phyloP scores from a whole-genome alignment of 768 basidiomycete species.

The Pleurotus tuoliensis region DNA sequence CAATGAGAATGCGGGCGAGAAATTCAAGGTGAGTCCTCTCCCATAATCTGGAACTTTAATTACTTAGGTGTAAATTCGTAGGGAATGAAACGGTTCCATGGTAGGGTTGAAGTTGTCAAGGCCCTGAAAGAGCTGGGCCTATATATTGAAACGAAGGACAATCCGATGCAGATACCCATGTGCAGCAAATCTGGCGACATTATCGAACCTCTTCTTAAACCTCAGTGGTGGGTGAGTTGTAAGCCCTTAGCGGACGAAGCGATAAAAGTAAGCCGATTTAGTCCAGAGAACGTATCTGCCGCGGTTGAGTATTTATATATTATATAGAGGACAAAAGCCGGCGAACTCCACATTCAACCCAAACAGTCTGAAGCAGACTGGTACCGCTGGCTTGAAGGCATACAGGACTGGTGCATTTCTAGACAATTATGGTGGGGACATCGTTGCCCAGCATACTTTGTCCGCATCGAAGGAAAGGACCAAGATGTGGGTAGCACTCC shows the following conservation, averaged over 20 bases:
- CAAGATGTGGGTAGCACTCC: conserved; percentile 48
- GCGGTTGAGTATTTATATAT: neutral
- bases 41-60: too few species aligned
- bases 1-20: conserved; percentile 82
- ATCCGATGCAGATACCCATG: conserved; percentile 95
- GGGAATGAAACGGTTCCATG: conserved; percentile 99
- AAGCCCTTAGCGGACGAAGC: conserved; percentile 88
- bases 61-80: conserved; percentile 17
- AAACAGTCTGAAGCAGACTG: conserved; percentile 89
- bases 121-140: conserved; percentile 80
- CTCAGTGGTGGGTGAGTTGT: conserved; percentile 99
- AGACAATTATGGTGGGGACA: conserved; percentile 99
- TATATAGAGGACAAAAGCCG: conserved; percentile 76
- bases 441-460: conserved; percentile 91
- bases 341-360: conserved; percentile 81
- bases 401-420: conserved; percentile 99
- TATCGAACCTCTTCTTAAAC: conserved; percentile 92
- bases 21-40: conserved; percentile 50
- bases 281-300: too few species aligned
- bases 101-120: conserved; percentile 77
- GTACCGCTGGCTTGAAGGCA: conserved; percentile 92
- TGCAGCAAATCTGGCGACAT: conserved; percentile 98
- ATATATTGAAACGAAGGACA: conserved; percentile 89
- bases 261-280: conserved; percentile 52
- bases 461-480: conserved; percentile 73